These are phyloP conservation scores for Penicillium mononematosum DNA, from an alignment of 495 filamentous ascomycete genomes.

Conservation along the genomic window DNA sequence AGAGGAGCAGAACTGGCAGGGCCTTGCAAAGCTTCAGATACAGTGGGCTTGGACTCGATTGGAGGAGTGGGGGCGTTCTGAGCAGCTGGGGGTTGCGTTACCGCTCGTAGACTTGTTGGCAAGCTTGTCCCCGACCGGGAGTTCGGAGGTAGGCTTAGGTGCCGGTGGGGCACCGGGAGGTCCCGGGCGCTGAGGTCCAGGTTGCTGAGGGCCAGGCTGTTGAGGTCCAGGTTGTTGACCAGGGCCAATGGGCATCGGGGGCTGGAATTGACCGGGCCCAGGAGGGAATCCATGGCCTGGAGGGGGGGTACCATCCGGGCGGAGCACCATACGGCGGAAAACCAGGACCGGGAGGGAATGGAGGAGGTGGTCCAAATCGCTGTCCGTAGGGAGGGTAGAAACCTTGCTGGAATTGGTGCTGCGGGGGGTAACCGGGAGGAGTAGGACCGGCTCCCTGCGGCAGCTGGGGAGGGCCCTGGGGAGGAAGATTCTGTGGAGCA, in stretches of 20 bases:
- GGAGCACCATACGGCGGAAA: slow-evolving; percentile 57
- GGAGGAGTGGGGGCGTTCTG: slow-evolving; percentile 54
- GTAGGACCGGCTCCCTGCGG: slow-evolving; percentile 43
- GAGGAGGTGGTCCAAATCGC: slow-evolving; percentile 58
- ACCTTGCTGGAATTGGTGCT: slow-evolving; percentile 48
- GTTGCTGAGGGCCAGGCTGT: slow-evolving; percentile 29
- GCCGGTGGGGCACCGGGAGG: slow-evolving; percentile 31
- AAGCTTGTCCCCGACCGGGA: slow-evolving; percentile 41
- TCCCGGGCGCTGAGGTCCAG: slow-evolving; percentile 45
- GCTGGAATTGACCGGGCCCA: slow-evolving; percentile 56
- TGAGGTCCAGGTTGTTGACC: slow-evolving; percentile 20
- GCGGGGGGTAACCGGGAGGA: slow-evolving; percentile 51
- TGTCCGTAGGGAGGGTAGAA: slow-evolving; percentile 53
- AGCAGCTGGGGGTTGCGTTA: slow-evolving; percentile 39
- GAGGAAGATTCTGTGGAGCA: slow-evolving; percentile 39
- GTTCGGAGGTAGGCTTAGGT: slow-evolving; percentile 43
- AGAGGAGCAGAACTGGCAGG: slow-evolving; percentile 50
- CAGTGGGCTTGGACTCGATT: slow-evolving; percentile 65
- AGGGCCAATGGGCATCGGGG: slow-evolving; percentile 52
- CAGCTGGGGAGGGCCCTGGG: slow-evolving; percentile 41
- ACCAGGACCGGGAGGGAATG: slow-evolving; percentile 52
- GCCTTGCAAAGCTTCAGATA: slow-evolving; percentile 48
- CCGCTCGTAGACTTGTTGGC: slow-evolving; percentile 37
- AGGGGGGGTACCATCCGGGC: slow-evolving; percentile 74
- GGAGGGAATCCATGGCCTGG: slow-evolving; percentile 77